Conservation (phyloP, 1,284 basidiomycete species). For the Mycena citricolor region DNA sequence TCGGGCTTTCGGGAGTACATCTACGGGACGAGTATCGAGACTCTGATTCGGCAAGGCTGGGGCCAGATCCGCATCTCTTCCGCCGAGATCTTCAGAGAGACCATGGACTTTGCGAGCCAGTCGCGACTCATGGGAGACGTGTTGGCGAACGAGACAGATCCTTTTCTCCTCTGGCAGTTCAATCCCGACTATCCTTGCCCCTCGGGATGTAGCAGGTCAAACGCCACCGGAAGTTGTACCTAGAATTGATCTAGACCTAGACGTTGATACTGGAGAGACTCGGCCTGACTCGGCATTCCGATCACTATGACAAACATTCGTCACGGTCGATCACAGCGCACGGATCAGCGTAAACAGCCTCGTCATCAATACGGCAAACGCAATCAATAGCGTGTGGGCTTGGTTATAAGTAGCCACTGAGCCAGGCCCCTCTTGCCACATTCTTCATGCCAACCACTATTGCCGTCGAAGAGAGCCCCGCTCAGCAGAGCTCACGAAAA, state of each 20-base stretch:
- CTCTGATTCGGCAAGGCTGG: constrained; percentile 22
- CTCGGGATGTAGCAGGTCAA: constrained; percentile 19
- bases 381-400: too few relatives aligned
- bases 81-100: constrained; percentile 21
- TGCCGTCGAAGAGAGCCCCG: constrained; percentile 15
- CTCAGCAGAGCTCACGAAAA: constrained; percentile 11
- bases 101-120: constrained; percentile 16
- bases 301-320: too few relatives aligned
- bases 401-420: too few relatives aligned
- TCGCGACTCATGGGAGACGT: constrained; percentile 21
- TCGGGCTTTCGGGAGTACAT: constrained; percentile 26
- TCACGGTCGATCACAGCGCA: too few relatives aligned
- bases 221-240: too few relatives aligned
- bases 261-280: too few relatives aligned
- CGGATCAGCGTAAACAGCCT: too few relatives aligned
- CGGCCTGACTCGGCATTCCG: too few relatives aligned
- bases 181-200: constrained; percentile 22
- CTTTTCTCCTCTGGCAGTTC: constrained; percentile 24
- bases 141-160: constrained; percentile 25
- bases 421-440: too few relatives aligned
- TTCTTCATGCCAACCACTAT: too few relatives aligned
- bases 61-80: constrained; percentile 22
- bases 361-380: too few relatives aligned
- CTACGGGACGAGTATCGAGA: constrained; percentile 25
- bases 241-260: constrained; percentile 36